A percentile compares a stretch with the other conserved stretches of the same genome.
phyloP scores from a whole-genome alignment of 768 basidiomycete genomes.

The Lepiota brunneoincarnata region DNA sequence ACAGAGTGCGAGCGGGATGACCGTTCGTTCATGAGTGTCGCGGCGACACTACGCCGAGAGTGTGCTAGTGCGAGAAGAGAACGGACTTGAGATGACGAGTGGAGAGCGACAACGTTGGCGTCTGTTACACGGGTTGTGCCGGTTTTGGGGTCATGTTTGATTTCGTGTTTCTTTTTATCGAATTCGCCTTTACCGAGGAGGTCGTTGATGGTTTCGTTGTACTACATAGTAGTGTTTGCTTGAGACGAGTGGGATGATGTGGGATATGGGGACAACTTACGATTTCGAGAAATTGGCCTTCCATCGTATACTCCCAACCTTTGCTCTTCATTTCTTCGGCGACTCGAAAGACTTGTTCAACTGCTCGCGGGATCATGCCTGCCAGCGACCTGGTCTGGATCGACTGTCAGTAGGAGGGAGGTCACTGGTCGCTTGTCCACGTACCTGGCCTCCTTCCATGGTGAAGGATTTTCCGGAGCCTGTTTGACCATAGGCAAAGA shows the following conservation, averaged over 20 bases:
- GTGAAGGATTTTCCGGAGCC: slow-evolving; percentile 89
- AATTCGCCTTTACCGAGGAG: slow-evolving; percentile 80
- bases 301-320: slow-evolving; percentile 90
- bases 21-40: slow-evolving; percentile 93
- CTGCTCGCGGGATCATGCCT: slow-evolving; percentile 94
- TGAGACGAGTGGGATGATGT: neutral
- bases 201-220: slow-evolving; percentile 94
- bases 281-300: slow-evolving; percentile 95
- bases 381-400: slow-evolving; percentile 57
- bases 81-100: slow-evolving; percentile 74
- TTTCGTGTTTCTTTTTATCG: slow-evolving; percentile 93
- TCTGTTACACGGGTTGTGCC: slow-evolving; percentile 76
- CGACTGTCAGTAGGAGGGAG: neutral
- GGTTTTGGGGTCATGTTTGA: slow-evolving; percentile 84
- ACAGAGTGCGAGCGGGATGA: slow-evolving; percentile 93
- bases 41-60: slow-evolving; percentile 80
- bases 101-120: slow-evolving; percentile 67
- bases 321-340: slow-evolving; percentile 70
- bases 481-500: slow-evolving; percentile 95
- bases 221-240: slow-evolving; percentile 40
- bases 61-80: slow-evolving; percentile 74
- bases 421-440: slow-evolving; percentile 20
- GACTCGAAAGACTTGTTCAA: slow-evolving; percentile 83
- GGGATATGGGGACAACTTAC: slow-evolving; percentile 41
- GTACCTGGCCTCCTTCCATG: slow-evolving; percentile 87